Conservation (phyloP, 768 basidiomycete species). For the Tulasnella sp. region DNA sequence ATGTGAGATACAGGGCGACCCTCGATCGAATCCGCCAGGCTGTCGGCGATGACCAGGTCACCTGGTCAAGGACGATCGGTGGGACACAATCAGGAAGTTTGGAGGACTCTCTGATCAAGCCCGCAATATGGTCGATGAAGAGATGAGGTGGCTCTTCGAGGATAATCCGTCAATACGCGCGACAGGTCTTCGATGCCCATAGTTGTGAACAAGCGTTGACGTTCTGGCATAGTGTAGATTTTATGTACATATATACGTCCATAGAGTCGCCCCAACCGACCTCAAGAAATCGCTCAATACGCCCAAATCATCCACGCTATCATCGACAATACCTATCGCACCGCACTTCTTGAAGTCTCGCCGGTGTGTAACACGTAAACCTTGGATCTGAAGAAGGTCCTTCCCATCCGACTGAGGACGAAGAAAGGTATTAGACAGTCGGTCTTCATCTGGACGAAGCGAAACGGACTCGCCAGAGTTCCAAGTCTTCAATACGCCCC, state of each 20-base stretch:
- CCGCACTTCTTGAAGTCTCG: background rate
- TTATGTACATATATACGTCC: too few relatives aligned
- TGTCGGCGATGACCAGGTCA: background rate
- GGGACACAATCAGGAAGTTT: too few relatives aligned
- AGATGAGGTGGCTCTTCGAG: too few relatives aligned
- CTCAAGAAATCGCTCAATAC: background rate
- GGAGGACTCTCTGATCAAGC: background rate
- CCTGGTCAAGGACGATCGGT: background rate
- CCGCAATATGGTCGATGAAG: too few relatives aligned
- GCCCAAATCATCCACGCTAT: background rate
- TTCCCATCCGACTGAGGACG: slow-evolving; percentile 5
- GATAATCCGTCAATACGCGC: too few relatives aligned
- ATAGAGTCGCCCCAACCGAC: background rate
- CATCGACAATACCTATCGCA: slow-evolving; percentile 4
- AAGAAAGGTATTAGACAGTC: background rate
- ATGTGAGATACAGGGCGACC: background rate
- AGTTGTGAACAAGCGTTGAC: too few relatives aligned
- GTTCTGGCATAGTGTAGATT: too few relatives aligned
- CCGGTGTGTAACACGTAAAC: slow-evolving; percentile 1
- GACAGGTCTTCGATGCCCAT: too few relatives aligned
- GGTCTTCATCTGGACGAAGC: background rate
- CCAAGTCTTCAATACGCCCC: background rate
- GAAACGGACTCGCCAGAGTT: background rate
- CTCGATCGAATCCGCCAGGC: background rate
- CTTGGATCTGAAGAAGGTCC: background rate